A percentile compares a stretch with the other conserved stretches of the same genome.
These are phyloP conservation scores for Sechiopsis laciniata DNA, from an alignment of 306 rosid genomes.

Conservation along the genomic window DNA sequence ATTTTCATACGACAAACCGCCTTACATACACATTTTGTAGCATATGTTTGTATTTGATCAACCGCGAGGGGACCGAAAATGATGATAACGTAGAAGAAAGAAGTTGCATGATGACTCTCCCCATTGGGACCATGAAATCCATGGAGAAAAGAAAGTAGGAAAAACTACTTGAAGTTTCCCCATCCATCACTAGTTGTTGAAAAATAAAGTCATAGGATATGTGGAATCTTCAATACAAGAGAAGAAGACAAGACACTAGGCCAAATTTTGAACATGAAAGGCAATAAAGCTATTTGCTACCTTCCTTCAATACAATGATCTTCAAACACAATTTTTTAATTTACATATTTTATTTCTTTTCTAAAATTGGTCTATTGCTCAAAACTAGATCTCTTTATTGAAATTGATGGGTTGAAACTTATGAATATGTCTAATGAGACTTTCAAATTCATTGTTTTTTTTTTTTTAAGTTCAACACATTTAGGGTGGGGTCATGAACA, in stretches of 20 bases:
- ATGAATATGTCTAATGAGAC: too few species aligned
- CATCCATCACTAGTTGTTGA: not conserved
- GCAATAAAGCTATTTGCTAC: not conserved
- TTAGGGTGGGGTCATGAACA: too few species aligned
- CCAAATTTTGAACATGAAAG: not conserved
- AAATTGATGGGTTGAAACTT: too few species aligned
- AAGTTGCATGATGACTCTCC: not conserved
- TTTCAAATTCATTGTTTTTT: too few species aligned
- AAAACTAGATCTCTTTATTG: not conserved
- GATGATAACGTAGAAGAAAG: not conserved
- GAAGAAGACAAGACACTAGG: not conserved
- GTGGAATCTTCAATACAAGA: not conserved
- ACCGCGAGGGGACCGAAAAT: not conserved
- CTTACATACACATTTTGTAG: not conserved
- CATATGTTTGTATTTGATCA: not conserved
- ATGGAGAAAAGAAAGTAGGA: not conserved
- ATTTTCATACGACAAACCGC: not conserved
- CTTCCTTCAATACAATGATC: conserved; percentile 6
- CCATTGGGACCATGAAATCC: not conserved
- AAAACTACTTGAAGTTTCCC: not conserved
- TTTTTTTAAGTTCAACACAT: too few species aligned
- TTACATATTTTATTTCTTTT: too few species aligned
- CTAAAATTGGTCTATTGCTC: not conserved
- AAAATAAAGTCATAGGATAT: not conserved
- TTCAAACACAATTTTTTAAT: not conserved